These are phyloP conservation scores for Xylaria polymorpha DNA, from an alignment of 2,329 filamentous ascomycete genomes.

Conservation along the genomic window DNA sequence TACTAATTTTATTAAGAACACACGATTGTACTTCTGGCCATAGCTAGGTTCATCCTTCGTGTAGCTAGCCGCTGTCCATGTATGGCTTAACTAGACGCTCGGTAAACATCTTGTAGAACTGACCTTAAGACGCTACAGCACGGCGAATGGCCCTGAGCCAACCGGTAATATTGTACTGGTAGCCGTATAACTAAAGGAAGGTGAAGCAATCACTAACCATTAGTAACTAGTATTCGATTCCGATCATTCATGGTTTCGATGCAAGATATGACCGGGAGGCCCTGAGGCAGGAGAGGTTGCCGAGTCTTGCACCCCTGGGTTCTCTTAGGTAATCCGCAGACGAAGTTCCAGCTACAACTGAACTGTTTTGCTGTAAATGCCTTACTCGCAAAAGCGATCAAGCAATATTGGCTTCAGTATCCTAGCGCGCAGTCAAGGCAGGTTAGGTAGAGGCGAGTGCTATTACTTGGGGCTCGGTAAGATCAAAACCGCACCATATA, in stretches of 20 bases:
- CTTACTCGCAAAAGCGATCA: conserved; percentile 1
- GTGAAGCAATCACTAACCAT: neutral
- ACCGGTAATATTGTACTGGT: neutral
- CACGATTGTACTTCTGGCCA: neutral
- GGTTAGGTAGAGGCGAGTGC: neutral
- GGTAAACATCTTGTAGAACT: neutral
- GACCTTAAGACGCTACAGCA: neutral
- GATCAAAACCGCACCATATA: neutral
- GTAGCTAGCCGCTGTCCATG: neutral
- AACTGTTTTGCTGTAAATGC: neutral
- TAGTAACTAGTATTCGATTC: neutral
- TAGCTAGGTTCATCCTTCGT: neutral
- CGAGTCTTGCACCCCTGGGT: neutral
- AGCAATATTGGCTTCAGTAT: neutral
- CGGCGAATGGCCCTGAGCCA: neutral
- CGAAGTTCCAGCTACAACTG: neutral
- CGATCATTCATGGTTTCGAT: neutral
- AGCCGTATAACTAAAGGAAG: neutral
- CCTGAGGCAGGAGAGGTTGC: neutral
- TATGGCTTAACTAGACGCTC: neutral
- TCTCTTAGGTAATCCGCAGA: neutral
- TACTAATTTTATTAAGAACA: neutral
- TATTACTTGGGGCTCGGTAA: neutral
- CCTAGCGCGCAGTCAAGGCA: neutral
- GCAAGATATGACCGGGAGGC: neutral